These are phyloP conservation scores for Tolypocladium capitatum DNA, from an alignment of 2,329 filamentous ascomycete genomes.

Conservation along the genomic window DNA sequence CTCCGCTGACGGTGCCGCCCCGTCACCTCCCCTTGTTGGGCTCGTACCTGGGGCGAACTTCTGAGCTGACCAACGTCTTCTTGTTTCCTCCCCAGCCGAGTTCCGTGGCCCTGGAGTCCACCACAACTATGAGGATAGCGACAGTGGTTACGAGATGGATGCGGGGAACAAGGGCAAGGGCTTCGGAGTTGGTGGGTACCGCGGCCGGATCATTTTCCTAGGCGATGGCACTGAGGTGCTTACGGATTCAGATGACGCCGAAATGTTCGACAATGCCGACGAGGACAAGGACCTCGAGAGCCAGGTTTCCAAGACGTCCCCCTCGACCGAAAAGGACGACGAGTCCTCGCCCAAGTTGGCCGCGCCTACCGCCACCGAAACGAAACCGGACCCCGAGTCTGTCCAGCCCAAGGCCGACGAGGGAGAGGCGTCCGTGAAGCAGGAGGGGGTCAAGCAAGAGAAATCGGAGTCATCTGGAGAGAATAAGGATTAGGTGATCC, in stretches of 20 bases:
- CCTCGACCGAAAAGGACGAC: constrained; percentile 11
- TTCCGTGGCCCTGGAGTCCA: constrained; percentile 74
- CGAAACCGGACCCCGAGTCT: constrained; percentile 5
- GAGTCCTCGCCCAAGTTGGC: background rate
- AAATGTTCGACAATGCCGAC: constrained; percentile 81
- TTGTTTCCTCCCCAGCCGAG: constrained; percentile 45
- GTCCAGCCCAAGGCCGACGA: constrained; percentile 4
- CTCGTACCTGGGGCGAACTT: constrained; percentile 6
- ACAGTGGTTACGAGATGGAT: constrained; percentile 64
- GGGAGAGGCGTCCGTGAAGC: constrained; percentile 1
- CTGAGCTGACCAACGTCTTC: constrained; percentile 11
- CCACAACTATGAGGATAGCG: constrained; percentile 71
- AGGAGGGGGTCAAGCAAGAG: constrained; percentile 12
- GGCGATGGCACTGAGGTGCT: constrained; percentile 90
- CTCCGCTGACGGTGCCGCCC: constrained; percentile 3
- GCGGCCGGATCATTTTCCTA: constrained; percentile 83
- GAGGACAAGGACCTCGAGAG: constrained; percentile 78
- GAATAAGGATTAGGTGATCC: constrained; percentile 24
- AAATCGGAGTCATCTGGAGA: constrained; percentile 14
- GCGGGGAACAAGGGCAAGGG: constrained; percentile 49
- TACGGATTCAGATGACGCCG: constrained; percentile 76
- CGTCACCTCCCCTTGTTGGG: background rate
- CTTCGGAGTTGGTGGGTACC: constrained; percentile 56
- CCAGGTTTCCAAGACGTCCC: constrained; percentile 56
- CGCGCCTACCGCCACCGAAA: constrained; percentile 6